Base-by-base conservation (phyloP, 2,329 filamentous ascomycete species). In the Nemania sp. region DNA sequence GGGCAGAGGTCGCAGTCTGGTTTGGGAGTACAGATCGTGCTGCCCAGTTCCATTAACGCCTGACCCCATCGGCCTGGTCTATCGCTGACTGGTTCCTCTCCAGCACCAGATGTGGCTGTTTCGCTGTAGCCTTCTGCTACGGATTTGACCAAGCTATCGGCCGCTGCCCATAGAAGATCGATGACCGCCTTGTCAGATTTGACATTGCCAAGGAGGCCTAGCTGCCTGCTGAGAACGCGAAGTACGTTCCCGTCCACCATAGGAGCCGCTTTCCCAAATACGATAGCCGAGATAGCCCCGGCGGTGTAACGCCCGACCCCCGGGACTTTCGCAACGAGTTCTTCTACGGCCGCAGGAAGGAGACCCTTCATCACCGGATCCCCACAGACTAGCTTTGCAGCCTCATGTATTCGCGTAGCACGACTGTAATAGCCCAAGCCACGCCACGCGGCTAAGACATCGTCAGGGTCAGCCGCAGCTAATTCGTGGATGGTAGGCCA, bases 241-340 rank as follows among this genome's bases (percentile, higher is more conserved):
- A 83, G 65, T 6, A 86, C 83, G 53, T 86, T 86, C 8, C 83
- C 83, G 61, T 86, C 83, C 0, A 86, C 80, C 75, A 86, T 83
- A 1, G 83, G 76, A 28, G 78, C 80, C 0, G 82, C 71, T 22
- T 74, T 72, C 0, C 83, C 83, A 61, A 84, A 86, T 0, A 84
- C 83, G 45, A 86, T 86, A 48, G 81, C 80, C 0, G 81, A 77
- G 5, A 86, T 78, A 4, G 83, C 83, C 2, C 83, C 83, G 0
- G 82, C 83, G 1, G 83, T 86, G 57, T 86, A 86, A 37, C 78
- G 72, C 0, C 83, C 83, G 2, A 86, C 81, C 2, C 83, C 83
- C 0, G 83, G 80, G 1, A 86, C 75, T 45, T 76, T 73, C 5
- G 73, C 72, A 49, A 80, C 72, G 5, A 83, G 72, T 14, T 75